Conservation (phyloP, 108 stramenopile species). For the Skeletonema tropicum region DNA sequence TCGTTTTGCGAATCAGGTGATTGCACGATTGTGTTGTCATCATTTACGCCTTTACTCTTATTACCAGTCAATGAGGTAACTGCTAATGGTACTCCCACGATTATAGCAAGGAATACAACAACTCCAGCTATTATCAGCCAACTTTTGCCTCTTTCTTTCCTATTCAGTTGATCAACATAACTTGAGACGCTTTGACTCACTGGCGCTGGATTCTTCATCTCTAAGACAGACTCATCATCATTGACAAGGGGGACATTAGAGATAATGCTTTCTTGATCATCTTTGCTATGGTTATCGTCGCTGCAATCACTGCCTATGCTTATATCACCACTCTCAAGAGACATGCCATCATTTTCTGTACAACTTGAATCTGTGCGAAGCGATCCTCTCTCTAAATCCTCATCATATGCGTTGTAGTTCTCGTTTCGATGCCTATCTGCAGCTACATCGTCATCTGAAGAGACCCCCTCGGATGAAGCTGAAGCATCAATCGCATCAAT, state of each 20-base stretch:
- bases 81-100: conserved; percentile 37
- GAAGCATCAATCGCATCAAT: conserved; percentile 13
- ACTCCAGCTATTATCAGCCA: conserved; percentile 29
- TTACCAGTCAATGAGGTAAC: conserved; percentile 20
- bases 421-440: not conserved
- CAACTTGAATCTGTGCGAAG: not conserved
- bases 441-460: not conserved
- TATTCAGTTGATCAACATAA: conserved; percentile 48
- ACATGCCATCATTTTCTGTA: conserved; percentile 3
- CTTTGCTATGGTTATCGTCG: conserved; percentile 1
- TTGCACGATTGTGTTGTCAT: not conserved
- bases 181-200: conserved; percentile 38
- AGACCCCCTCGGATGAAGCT: not conserved
- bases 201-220: conserved; percentile 51
- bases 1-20: not conserved
- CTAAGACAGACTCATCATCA: conserved; percentile 45
- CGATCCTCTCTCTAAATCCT: not conserved
- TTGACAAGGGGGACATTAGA: conserved; percentile 38
- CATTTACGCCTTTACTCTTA: conserved; percentile 1
- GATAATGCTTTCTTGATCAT: conserved; percentile 1
- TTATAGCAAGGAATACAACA: conserved; percentile 26
- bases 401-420: not conserved
- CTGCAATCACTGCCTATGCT: conserved; percentile 5
- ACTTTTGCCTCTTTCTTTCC: conserved; percentile 21
- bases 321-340: conserved; percentile 21